Evolutionary conservation across 305 asterid genomes (phyloP).

Genomic region (Solanum hybrid): DNA sequence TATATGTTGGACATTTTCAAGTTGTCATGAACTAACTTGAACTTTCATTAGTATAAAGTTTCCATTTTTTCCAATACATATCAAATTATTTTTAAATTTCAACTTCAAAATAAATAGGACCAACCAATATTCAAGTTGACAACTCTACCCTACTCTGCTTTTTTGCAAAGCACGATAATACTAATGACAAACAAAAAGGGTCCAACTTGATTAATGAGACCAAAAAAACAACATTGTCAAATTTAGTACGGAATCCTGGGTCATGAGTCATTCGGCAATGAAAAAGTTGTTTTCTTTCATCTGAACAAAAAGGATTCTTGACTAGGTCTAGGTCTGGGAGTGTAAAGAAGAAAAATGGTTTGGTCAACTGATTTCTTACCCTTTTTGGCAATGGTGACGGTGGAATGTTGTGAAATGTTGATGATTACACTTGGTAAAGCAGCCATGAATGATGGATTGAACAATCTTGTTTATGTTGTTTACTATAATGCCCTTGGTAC

Average conservation of each 20-base stretch:
- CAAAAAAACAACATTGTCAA: background rate
- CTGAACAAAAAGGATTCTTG: background rate
- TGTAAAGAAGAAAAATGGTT: background rate
- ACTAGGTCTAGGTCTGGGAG: background rate
- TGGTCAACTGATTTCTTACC: conserved; percentile 9
- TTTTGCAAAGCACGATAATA: background rate
- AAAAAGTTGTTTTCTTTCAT: background rate
- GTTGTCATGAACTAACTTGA: background rate
- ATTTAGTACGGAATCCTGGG: background rate
- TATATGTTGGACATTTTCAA: background rate
- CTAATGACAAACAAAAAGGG: background rate
- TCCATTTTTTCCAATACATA: background rate
- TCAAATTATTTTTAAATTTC: no score
- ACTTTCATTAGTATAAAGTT: background rate
- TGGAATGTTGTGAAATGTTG: conserved; percentile 17
- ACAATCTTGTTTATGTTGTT: conserved; percentile 14
- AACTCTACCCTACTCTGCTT: background rate
- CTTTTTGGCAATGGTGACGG: conserved; percentile 12
- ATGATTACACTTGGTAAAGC: conserved; percentile 20
- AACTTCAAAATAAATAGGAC: no score
- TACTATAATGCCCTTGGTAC: conserved; percentile 22
- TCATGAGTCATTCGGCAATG: background rate
- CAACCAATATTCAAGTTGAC: background rate
- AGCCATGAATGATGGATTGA: conserved; percentile 21
- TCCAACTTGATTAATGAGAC: background rate